Evolutionary conservation across 106 monocot genomes (phyloP), one percentile per base, ranked within the genome.

Genomic region (Posidonia australis): DNA sequence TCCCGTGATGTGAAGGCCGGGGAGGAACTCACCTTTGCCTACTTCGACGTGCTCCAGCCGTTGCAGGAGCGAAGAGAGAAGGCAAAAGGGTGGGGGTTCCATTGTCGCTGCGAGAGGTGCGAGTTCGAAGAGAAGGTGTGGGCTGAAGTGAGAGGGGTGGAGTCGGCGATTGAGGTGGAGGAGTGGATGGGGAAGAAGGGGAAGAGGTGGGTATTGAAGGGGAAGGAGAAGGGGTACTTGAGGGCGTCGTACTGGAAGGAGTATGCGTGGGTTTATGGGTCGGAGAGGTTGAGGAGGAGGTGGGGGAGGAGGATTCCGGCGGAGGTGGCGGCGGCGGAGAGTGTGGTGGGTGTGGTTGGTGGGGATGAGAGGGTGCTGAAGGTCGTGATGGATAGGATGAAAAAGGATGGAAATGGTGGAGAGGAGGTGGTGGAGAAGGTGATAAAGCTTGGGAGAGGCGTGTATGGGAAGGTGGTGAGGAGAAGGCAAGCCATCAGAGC

Each of bases 21-120:
- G 54, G 86, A 96, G 70, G 94, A 96, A 78, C 65, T 90, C 57
- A 82, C 83, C 10, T 80, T 82, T 36, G 76, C 83, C 11, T 96
- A 96, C 70, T 83, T 87, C 57, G 84, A 96, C 51, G 82, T 84
- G 29, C 65, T 96, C 7, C 53, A 32, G 24, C 86, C 90, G 9
- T 31, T 82, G 54, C 28, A 46, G 41, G 72, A 84, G 69, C 65
- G 94, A 24, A 67, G 65, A 55, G 84, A 76, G 74, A 48, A 76
- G 75, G 60, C 76, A 14, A 82, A 54, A 63, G 61, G 62, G 22
- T 96, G 94, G 94, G 86, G 90, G 0, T 87, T 96, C 69, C 58
- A 67, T 0, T 96, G 94, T 57, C 19, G 71, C 1, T 96, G 94
- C 66, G 75, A 71, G 48, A 81, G 94, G 59, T 96, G 94, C 72